Evolutionary conservation across 257 asterid genomes (phyloP).

Genomic region (Lycium ferocissimum): DNA sequence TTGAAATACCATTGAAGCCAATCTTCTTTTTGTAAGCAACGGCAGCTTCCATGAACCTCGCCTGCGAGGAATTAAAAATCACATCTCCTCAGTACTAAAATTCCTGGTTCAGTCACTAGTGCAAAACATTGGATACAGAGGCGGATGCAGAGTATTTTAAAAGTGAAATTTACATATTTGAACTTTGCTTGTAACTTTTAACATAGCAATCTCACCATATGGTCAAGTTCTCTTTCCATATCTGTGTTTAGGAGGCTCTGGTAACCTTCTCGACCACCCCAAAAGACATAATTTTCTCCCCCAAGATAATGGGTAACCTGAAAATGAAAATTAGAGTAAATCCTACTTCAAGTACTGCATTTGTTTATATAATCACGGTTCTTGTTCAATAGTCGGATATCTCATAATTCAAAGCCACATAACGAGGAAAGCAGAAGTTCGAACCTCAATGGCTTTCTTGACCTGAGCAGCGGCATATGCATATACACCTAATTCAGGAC

Average conservation of each 20-base stretch:
- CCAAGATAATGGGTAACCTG: slow-evolving; percentile 98
- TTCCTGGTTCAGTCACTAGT: too few relatives aligned
- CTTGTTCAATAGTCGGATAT: background rate
- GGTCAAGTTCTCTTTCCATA: slow-evolving; percentile 95
- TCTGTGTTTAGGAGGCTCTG: slow-evolving; percentile 94
- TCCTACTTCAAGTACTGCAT: background rate
- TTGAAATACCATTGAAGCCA: slow-evolving; percentile 84
- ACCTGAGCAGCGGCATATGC: slow-evolving; percentile 91
- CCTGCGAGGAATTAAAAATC: slow-evolving; percentile 52
- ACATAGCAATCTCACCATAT: slow-evolving; percentile 60
- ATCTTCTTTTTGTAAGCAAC: slow-evolving; percentile 95
- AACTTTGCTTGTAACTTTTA: background rate
- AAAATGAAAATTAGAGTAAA: slow-evolving; percentile 18
- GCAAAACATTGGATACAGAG: too few relatives aligned
- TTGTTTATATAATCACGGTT: background rate
- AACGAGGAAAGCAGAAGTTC: slow-evolving; percentile 26
- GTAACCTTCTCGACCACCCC: slow-evolving; percentile 99
- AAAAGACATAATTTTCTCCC: slow-evolving; percentile 94
- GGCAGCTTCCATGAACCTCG: slow-evolving; percentile 90
- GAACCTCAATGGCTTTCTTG: slow-evolving; percentile 94
- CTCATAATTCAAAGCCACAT: slow-evolving; percentile 8
- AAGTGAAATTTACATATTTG: background rate
- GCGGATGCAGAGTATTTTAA: too few relatives aligned
- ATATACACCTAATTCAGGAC: slow-evolving; percentile 86
- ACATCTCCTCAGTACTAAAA: background rate